These are phyloP conservation scores for Zygosaccharomyces siamensis DNA, from an alignment of 805 yeast species.

Conservation along the genomic window DNA sequence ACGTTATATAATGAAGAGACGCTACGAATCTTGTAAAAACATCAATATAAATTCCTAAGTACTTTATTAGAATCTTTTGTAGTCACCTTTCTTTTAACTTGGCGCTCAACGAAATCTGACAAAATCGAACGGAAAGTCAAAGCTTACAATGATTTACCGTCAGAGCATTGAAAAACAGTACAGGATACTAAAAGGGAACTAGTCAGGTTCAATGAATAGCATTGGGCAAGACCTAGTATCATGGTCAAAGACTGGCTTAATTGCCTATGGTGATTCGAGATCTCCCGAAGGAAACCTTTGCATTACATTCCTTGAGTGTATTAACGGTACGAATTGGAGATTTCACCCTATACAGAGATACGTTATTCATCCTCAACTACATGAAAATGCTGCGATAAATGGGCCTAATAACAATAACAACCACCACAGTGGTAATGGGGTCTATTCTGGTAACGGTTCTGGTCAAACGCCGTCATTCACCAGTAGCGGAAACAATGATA, in stretches of 20 bases:
- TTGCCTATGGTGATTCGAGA: conserved; percentile 57
- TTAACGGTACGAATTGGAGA: conserved; percentile 76
- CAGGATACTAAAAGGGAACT: conserved; percentile 1
- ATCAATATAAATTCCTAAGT: neutral
- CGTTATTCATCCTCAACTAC: conserved; percentile 31
- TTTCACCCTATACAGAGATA: conserved; percentile 45
- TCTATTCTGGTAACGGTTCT: conserved; percentile 7
- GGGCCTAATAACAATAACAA: conserved; percentile 13
- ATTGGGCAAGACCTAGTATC: conserved; percentile 38
- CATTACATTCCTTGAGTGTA: conserved; percentile 65
- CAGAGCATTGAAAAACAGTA: neutral
- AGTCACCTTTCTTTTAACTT: neutral
- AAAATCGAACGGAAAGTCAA: neutral
- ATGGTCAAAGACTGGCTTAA: conserved; percentile 83
- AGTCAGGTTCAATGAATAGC: conserved; percentile 12
- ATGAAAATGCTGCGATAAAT: conserved; percentile 17
- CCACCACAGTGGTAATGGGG: conserved; percentile 14
- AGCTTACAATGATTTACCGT: neutral
- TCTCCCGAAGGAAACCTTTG: conserved; percentile 40
- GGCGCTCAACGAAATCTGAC: neutral
- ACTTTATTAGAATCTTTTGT: neutral
- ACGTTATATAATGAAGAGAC: neutral
- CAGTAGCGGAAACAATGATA: conserved; percentile 12
- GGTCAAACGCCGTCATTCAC: conserved; percentile 15
- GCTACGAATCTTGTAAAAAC: neutral